These are phyloP conservation scores for Neurospora sp. DNA, from an alignment of 495 filamentous ascomycete species.

Conservation along the genomic window DNA sequence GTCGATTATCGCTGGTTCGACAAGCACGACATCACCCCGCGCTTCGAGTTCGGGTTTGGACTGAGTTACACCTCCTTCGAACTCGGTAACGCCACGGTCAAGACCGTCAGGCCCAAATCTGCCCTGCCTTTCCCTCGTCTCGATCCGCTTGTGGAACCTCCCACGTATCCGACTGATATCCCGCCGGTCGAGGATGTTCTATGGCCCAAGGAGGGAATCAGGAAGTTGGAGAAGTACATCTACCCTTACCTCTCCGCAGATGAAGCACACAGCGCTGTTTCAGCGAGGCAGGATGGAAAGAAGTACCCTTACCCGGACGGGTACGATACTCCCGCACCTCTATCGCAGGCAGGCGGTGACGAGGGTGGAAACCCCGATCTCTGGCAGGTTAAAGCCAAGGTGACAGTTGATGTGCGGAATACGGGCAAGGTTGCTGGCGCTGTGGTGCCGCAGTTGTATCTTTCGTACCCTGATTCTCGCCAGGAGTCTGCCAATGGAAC, in stretches of 20 bases:
- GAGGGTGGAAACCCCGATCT: slow-evolving; percentile 80
- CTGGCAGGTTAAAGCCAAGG: slow-evolving; percentile 54
- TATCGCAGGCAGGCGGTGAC: slow-evolving; percentile 54
- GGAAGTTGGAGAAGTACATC: slow-evolving; percentile 59
- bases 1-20: slow-evolving; percentile 93
- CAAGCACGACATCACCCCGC: slow-evolving; percentile 52
- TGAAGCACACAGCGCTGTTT: not conserved
- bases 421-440: slow-evolving; percentile 54
- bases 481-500: slow-evolving; percentile 33
- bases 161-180: slow-evolving; percentile 46
- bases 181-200: slow-evolving; percentile 48
- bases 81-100: slow-evolving; percentile 50
- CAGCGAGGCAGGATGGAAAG: rapidly evolving
- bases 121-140: slow-evolving; percentile 36
- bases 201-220: slow-evolving; percentile 45
- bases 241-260: slow-evolving; percentile 68
- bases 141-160: slow-evolving; percentile 32
- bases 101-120: slow-evolving; percentile 44
- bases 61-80: slow-evolving; percentile 74
- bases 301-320: slow-evolving; percentile 62
- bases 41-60: slow-evolving; percentile 71
- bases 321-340: slow-evolving; percentile 45
- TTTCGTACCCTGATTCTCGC: slow-evolving; percentile 45
- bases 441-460: slow-evolving; percentile 75
- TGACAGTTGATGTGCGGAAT: slow-evolving; percentile 61